Percentiles rank a stretch among this genome's conserved stretches.
Evolutionary conservation across 163 green algal species (phyloP).

Genomic region (Volvox carteri): DNA sequence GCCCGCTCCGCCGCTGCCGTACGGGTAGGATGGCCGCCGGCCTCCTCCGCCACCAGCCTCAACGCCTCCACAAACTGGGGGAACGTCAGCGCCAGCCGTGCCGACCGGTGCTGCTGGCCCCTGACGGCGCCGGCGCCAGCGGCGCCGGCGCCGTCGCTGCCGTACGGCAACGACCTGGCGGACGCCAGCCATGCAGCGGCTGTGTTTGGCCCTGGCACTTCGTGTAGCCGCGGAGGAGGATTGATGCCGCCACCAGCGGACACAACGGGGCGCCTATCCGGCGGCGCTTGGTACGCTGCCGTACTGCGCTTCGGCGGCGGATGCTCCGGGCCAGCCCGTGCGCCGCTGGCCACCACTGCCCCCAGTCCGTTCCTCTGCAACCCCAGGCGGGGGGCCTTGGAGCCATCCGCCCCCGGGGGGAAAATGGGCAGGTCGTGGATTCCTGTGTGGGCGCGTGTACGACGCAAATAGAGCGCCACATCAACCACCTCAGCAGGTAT

Average conservation of each 20-base stretch:
- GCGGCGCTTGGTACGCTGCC: slow-evolving; percentile 21
- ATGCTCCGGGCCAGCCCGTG: background rate
- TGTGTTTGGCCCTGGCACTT: slow-evolving; percentile 12
- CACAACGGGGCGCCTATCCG: background rate
- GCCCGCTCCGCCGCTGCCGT: slow-evolving; percentile 8
- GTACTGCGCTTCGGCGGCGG: slow-evolving; percentile 16
- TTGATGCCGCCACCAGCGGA: background rate
- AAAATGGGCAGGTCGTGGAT: slow-evolving; percentile 30
- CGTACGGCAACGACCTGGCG: slow-evolving; percentile 13
- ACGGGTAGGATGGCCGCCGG: slow-evolving; percentile 37
- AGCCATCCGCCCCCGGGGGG: background rate
- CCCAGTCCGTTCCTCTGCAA: slow-evolving; percentile 27
- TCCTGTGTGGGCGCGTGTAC: background rate
- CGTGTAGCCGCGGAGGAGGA: background rate
- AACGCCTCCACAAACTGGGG: slow-evolving; percentile 63
- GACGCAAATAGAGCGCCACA: no score
- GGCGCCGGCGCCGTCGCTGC: background rate
- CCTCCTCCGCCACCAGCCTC: slow-evolving; percentile 61
- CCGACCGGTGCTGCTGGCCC: slow-evolving; percentile 42
- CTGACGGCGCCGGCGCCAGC: background rate
- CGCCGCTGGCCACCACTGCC: background rate
- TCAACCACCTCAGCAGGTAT: no score
- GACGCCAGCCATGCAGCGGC: slow-evolving; percentile 17
- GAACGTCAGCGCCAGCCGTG: slow-evolving; percentile 59
- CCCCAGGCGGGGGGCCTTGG: slow-evolving; percentile 26